phyloP scores from a whole-genome alignment of 495 filamentous ascomycete species.

The Neurospora sp. region DNA sequence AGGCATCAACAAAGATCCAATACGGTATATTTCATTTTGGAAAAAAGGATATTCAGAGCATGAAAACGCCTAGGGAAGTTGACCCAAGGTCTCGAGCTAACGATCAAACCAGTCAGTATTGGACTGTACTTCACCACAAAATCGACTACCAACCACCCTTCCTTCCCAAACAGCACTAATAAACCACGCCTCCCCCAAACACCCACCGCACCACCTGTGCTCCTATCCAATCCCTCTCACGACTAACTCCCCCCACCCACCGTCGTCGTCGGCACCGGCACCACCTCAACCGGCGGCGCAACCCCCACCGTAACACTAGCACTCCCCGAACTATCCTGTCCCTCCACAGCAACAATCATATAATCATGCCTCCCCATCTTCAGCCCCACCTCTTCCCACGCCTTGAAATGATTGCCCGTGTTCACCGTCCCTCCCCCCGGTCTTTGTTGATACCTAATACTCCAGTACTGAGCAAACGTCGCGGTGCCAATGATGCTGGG shows the following conservation, averaged over 20 bases:
- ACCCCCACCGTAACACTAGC: constrained; percentile 27
- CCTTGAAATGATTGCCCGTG: constrained; percentile 43
- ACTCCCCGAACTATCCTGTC: constrained; percentile 29
- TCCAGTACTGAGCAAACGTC: constrained; percentile 55
- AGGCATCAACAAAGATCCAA: no score
- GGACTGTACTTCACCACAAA: no score
- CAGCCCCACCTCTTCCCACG: constrained; percentile 36
- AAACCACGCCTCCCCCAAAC: no score
- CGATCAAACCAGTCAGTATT: no score
- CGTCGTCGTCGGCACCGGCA: constrained; percentile 4
- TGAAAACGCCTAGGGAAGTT: no score
- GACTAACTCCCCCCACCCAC: neutral
- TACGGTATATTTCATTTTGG: no score
- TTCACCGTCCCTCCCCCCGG: constrained; percentile 24
- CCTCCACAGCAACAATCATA: constrained; percentile 44
- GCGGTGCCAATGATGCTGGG: constrained; percentile 48
- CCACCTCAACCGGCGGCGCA: constrained; percentile 1
- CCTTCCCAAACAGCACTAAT: no score
- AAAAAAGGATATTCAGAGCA: no score
- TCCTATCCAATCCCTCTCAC: neutral
- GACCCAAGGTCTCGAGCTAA: no score
- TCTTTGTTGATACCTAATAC: constrained; percentile 31
- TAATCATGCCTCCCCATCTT: constrained; percentile 39
- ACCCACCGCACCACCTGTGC: no score
- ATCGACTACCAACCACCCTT: no score